These are phyloP conservation scores for Trapa incisa DNA, from an alignment of 345 rosid species.

Conservation along the genomic window DNA sequence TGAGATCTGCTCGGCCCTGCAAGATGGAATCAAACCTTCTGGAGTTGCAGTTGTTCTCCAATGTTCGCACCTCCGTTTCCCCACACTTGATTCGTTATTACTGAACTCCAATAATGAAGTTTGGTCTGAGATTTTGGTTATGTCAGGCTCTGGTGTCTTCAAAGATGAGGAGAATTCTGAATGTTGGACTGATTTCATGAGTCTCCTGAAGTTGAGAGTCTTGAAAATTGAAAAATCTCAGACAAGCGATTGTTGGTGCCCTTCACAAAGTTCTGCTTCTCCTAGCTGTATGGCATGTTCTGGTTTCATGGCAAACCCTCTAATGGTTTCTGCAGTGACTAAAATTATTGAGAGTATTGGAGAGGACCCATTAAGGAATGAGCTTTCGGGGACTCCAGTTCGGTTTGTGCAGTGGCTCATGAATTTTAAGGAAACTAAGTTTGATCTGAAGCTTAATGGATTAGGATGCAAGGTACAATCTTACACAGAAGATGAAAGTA, in stretches of 20 bases:
- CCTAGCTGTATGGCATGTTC: conserved; percentile 24
- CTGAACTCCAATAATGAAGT: conserved; percentile 36
- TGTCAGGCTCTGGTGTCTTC: conserved; percentile 72
- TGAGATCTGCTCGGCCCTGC: conserved; percentile 67
- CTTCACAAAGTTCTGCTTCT: conserved; percentile 28
- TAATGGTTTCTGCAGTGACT: conserved; percentile 55
- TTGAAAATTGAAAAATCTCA: conserved; percentile 23
- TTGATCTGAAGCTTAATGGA: conserved; percentile 53
- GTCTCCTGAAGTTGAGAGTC: conserved; percentile 53
- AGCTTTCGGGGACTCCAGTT: conserved; percentile 62
- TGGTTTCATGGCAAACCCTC: conserved; percentile 25
- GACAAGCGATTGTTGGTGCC: conserved; percentile 54
- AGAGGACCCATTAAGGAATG: conserved; percentile 74
- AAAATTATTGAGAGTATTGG: conserved; percentile 62
- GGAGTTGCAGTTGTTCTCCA: conserved; percentile 85
- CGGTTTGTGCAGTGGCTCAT: conserved; percentile 71
- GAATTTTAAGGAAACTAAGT: conserved; percentile 58
- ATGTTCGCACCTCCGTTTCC: conserved; percentile 69
- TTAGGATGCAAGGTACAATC: conserved; percentile 20
- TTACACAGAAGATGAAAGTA: conserved; percentile 18
- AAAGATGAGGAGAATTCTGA: conserved; percentile 34
- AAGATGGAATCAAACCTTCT: conserved; percentile 61
- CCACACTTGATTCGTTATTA: conserved; percentile 31
- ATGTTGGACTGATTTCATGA: conserved; percentile 56
- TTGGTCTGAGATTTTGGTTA: conserved; percentile 37